phyloP scores from a whole-genome alignment of 1,139 yeast species.

The Pichia sp. region DNA sequence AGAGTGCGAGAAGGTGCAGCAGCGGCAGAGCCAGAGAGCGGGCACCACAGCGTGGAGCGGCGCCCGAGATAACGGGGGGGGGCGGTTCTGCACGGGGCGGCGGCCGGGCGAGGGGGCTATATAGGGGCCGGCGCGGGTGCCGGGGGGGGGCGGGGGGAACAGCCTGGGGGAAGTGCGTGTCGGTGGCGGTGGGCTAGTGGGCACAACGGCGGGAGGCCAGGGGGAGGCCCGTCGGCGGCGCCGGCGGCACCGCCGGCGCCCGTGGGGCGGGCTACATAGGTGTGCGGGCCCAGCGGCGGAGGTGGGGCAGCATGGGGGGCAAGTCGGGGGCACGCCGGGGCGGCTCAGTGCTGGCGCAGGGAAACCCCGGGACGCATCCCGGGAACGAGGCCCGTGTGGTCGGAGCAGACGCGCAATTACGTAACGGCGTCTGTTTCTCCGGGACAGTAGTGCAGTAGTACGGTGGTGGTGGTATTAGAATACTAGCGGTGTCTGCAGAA shows the following conservation, averaged over 20 bases:
- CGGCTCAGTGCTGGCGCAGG: too few relatives aligned
- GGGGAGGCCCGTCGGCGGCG: too few relatives aligned
- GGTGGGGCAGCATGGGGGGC: neutral
- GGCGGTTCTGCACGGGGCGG: neutral
- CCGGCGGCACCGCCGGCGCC: too few relatives aligned
- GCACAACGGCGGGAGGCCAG: neutral
- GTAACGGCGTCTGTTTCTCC: too few relatives aligned
- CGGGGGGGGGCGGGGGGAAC: neutral
- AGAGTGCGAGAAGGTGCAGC: neutral
- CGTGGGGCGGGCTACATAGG: too few relatives aligned
- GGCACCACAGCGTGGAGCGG: neutral
- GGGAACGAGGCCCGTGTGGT: too few relatives aligned
- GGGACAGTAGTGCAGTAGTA: too few relatives aligned
- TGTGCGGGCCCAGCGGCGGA: neutral
- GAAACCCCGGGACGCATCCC: too few relatives aligned
- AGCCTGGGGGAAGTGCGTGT: neutral
- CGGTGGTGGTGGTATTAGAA: too few relatives aligned
- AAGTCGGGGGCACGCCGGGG: too few relatives aligned
- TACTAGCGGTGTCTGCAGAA: too few relatives aligned
- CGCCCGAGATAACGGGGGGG: neutral
- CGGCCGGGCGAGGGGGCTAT: neutral
- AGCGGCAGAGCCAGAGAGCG: neutral
- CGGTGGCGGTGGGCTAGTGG: neutral
- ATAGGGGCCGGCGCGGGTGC: neutral
- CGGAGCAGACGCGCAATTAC: too few relatives aligned